A percentile compares a stretch with the other conserved stretches of the same genome.
phyloP scores from a whole-genome alignment of 2,329 filamentous ascomycete genomes.

The Curvularia sp. region DNA sequence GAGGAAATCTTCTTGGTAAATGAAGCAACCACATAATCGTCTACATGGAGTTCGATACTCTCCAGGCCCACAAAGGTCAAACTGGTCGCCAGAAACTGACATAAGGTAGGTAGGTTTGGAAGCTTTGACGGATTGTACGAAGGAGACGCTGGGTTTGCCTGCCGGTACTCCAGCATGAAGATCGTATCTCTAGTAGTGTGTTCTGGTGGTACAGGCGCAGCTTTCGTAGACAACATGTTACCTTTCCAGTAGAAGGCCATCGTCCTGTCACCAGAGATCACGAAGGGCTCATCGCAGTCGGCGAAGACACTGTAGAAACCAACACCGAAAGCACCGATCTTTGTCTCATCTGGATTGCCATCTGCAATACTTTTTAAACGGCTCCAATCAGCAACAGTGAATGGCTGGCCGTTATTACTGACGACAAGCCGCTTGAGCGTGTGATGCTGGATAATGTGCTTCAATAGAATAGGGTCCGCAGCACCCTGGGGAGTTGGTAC shows the following conservation, averaged over 20 bases:
- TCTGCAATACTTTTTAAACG: slow-evolving; percentile 97
- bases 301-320: slow-evolving; percentile 99
- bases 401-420: slow-evolving; percentile 88
- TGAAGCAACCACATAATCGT: slow-evolving; percentile 80
- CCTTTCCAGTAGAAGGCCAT: slow-evolving; percentile 99
- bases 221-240: slow-evolving; percentile 94
- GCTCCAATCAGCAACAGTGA: slow-evolving; percentile 90
- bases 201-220: slow-evolving; percentile 73
- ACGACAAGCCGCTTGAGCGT: slow-evolving; percentile 88
- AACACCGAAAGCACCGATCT: slow-evolving; percentile 97
- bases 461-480: slow-evolving; percentile 74
- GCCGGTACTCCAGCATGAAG: slow-evolving; percentile 95
- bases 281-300: slow-evolving; percentile 96
- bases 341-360: slow-evolving; percentile 97
- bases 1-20: slow-evolving; percentile 87
- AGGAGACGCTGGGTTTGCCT: slow-evolving; percentile 63
- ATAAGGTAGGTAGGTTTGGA: slow-evolving; percentile 83
- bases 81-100: slow-evolving; percentile 92
- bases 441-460: slow-evolving; percentile 83
- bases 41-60: slow-evolving; percentile 86
- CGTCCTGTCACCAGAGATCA: slow-evolving; percentile 87
- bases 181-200: slow-evolving; percentile 76
- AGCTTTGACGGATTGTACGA: slow-evolving; percentile 68
- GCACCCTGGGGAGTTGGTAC: slow-evolving; percentile 72
- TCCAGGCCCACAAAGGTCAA: slow-evolving; percentile 93